Base-by-base conservation (phyloP, 78 protist species). In the Dictyostelium capitatum region DNA sequence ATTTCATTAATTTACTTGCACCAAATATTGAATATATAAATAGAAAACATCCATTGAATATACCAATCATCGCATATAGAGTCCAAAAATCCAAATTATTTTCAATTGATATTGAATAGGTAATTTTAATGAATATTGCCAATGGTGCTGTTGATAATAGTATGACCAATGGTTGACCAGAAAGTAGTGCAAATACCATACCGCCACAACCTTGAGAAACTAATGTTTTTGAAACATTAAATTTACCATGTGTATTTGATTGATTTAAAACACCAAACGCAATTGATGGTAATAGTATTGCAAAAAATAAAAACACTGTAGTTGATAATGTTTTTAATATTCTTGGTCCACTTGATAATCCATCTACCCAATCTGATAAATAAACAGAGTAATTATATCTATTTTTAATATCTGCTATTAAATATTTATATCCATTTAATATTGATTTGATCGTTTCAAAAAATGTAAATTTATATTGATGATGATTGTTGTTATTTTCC, bases 71-170 rank as follows among this genome's bases (percentile, higher is more conserved):
- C 37, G 84, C 46, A 41, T 79, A 79, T 0, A 79, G 54, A 7
- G 73, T 20, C 37, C 43, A 79, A 9, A 79, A 79, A 56, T 79
- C 84, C 4, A 79, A 51, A 11, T n/a, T n/a, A n/a, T 79, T 79
- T 12, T 79, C 84, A 15, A 53, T 20, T 0, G 84, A 51, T 30
- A 79, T 79, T 14, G 67, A 37, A 20, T 56, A 56, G 0, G 84
- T 79, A 15, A 79, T 79, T 20, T 79, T 79, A 9, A 79, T 79
- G 19, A 79, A 56, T 19, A 79, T 79, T 14, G 84, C 84, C 12
- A 79, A 59, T 56, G 84, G 84, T 3, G 84, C 84, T 1, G 84
- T 79, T 20, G 84, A 79, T 41, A 79, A 56, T 28, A 79, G 19
- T 20, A 79, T 30, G 0, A 79, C 84, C 84, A 79, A 32, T 19